These are phyloP conservation scores for Aristolochia californica DNA, from an alignment of 164 flowering plant genomes.

Conservation along the genomic window DNA sequence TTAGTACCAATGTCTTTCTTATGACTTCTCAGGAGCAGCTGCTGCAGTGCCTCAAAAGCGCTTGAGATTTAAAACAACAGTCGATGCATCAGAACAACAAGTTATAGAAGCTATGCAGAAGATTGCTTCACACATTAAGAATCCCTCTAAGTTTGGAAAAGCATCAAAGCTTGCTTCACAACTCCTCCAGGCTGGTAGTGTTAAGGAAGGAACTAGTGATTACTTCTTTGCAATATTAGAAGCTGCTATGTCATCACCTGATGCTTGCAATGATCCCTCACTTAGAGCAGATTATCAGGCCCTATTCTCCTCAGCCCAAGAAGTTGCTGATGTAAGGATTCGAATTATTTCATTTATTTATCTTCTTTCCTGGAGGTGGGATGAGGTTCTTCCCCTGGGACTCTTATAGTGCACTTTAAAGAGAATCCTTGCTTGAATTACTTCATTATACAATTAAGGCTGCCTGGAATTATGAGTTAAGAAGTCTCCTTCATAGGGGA, in stretches of 20 bases:
- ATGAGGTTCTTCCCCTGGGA: no score
- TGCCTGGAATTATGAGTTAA: no score
- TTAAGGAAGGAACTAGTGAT: conserved; percentile 55
- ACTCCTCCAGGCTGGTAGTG: conserved; percentile 80
- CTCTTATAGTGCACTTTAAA: no score
- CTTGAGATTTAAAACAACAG: conserved; percentile 67
- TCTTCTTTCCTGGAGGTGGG: no score
- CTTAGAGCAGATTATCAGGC: conserved; percentile 75
- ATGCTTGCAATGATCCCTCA: conserved; percentile 58
- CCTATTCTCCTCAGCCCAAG: conserved; percentile 70
- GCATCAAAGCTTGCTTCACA: conserved; percentile 95
- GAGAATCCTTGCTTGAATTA: no score
- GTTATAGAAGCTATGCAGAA: conserved; percentile 88
- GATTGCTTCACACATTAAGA: conserved; percentile 76
- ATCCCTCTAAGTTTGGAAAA: conserved; percentile 59
- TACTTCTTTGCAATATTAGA: conserved; percentile 73
- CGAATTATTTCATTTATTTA: no score
- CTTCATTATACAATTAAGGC: no score
- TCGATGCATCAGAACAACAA: conserved; percentile 78
- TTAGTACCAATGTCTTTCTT: background rate
- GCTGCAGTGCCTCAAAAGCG: conserved; percentile 52
- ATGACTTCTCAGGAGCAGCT: conserved; percentile 2
- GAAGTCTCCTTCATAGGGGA: no score
- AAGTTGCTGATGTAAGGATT: conserved; percentile 44
- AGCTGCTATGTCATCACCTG: conserved; percentile 69